Conservation (phyloP, 768 basidiomycete genomes). For the Basidioascus undulatus region DNA sequence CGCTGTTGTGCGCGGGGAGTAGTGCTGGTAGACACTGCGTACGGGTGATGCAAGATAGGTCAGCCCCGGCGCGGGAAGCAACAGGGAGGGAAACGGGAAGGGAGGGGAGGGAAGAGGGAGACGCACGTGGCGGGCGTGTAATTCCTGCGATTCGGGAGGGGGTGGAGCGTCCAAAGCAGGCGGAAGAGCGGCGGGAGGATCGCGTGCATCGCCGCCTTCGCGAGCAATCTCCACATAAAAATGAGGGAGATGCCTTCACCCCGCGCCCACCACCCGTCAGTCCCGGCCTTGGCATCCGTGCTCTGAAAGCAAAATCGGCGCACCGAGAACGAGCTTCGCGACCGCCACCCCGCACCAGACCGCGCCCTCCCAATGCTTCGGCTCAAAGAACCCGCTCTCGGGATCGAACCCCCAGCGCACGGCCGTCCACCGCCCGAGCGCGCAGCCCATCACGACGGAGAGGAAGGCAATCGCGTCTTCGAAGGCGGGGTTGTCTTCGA, state of each 20-base stretch:
- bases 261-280: constrained; percentile 12
- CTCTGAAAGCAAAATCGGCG: constrained; percentile 5
- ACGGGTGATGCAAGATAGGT: not conserved
- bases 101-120: not conserved
- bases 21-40: not conserved
- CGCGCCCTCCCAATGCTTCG: not conserved
- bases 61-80: not conserved
- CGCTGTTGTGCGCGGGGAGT: constrained; percentile 4
- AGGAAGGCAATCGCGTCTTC: constrained; percentile 86
- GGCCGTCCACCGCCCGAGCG: constrained; percentile 41
- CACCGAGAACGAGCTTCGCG: constrained; percentile 25
- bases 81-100: not conserved
- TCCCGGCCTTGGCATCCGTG: not conserved
- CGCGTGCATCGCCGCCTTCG: constrained; percentile 48
- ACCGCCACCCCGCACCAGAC: constrained; percentile 2
- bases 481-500: constrained; percentile 93
- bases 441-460: constrained; percentile 55
- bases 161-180: constrained; percentile 28
- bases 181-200: constrained; percentile 70
- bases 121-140: constrained; percentile 63
- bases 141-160: constrained; percentile 62
- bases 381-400: not conserved
- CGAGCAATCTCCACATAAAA: constrained; percentile 67
- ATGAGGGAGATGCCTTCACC: constrained; percentile 46
- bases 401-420: constrained; percentile 9